These are phyloP conservation scores for Chaetomium fimeti DNA, from an alignment of 495 filamentous ascomycete species.

Conservation along the genomic window DNA sequence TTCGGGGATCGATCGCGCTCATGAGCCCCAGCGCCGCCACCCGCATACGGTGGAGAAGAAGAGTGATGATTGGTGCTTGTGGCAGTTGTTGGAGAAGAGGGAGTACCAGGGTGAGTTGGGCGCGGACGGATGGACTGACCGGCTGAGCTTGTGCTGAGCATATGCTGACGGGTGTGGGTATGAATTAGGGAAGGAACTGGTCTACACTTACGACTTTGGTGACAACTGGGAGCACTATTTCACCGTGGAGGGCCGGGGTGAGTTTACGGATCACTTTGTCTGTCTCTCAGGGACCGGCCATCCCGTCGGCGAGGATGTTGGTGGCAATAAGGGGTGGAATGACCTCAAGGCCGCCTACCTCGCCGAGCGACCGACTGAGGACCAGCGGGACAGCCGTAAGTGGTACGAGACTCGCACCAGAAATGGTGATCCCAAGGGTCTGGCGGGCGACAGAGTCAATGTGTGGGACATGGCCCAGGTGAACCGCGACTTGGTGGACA, in stretches of 20 bases:
- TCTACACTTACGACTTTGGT: slow-evolving; percentile 38
- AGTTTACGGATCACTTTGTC: slow-evolving; percentile 21
- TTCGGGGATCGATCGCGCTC: slow-evolving; percentile 19
- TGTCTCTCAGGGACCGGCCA: slow-evolving; percentile 29
- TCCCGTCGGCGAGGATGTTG: slow-evolving; percentile 31
- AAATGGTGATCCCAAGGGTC: slow-evolving; percentile 26
- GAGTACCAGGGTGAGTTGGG: slow-evolving; percentile 22
- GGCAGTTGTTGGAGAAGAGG: slow-evolving; percentile 28
- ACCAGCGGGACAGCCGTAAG: slow-evolving; percentile 23
- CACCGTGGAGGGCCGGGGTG: slow-evolving; percentile 24
- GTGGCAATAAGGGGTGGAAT: slow-evolving; percentile 25
- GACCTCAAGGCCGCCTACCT: slow-evolving; percentile 25
- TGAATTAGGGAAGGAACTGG: slow-evolving; percentile 7
- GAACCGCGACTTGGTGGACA: slow-evolving; percentile 3
- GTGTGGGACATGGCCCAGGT: slow-evolving; percentile 13
- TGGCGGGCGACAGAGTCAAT: slow-evolving; percentile 21
- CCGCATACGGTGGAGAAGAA: slow-evolving; percentile 28
- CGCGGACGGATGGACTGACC: no score
- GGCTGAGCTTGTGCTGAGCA: background rate
- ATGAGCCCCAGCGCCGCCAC: slow-evolving; percentile 25
- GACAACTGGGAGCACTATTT: slow-evolving; percentile 35
- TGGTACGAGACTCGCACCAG: slow-evolving; percentile 31
- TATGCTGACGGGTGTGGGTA: background rate
- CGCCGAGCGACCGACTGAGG: slow-evolving; percentile 17
- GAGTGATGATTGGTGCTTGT: slow-evolving; percentile 15